These are phyloP conservation scores for Fonsecaea pedrosoi DNA, from an alignment of 2,329 filamentous ascomycete species.

Conservation along the genomic window DNA sequence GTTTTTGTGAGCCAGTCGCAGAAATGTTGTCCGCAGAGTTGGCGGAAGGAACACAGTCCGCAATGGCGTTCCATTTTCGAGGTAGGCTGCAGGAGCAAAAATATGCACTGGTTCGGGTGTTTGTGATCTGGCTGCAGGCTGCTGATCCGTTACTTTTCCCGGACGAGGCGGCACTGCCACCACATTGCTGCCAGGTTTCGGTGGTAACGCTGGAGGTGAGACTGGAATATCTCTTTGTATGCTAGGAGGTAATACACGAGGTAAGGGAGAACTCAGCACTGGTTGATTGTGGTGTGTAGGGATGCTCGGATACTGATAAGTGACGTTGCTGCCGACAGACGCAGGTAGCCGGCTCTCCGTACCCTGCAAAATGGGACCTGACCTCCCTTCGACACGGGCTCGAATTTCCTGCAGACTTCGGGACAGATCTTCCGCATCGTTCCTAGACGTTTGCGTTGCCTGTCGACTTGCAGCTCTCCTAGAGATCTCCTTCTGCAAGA, in stretches of 20 bases:
- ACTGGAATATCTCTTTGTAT: slow-evolving; percentile 14
- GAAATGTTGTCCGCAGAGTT: slow-evolving; percentile 74
- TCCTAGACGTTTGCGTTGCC: slow-evolving; percentile 59
- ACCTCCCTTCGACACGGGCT: slow-evolving; percentile 36
- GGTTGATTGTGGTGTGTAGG: slow-evolving; percentile 40
- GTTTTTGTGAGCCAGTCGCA: slow-evolving; percentile 75
- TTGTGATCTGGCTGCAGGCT: slow-evolving; percentile 27
- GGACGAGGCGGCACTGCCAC: slow-evolving; percentile 41
- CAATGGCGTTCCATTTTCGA: slow-evolving; percentile 86
- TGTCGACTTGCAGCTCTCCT: slow-evolving; percentile 69
- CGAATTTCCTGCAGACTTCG: slow-evolving; percentile 47
- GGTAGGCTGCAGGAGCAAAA: slow-evolving; percentile 82
- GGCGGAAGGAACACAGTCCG: slow-evolving; percentile 86
- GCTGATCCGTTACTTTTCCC: slow-evolving; percentile 27
- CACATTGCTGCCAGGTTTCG: slow-evolving; percentile 28
- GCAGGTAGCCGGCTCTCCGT: slow-evolving; percentile 38
- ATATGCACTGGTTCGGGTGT: slow-evolving; percentile 65
- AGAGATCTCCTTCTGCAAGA: slow-evolving; percentile 75
- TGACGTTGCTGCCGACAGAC: slow-evolving; percentile 29
- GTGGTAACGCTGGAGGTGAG: slow-evolving; percentile 33
- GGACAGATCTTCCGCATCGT: slow-evolving; percentile 61
- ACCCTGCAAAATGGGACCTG: slow-evolving; percentile 3
- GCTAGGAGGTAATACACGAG: slow-evolving; percentile 3
- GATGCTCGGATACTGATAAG: slow-evolving; percentile 54
- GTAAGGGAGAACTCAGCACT: slow-evolving; percentile 9